These are phyloP conservation scores for Ceratocystis colombiana DNA, from an alignment of 2,329 filamentous ascomycete genomes.

Conservation along the genomic window DNA sequence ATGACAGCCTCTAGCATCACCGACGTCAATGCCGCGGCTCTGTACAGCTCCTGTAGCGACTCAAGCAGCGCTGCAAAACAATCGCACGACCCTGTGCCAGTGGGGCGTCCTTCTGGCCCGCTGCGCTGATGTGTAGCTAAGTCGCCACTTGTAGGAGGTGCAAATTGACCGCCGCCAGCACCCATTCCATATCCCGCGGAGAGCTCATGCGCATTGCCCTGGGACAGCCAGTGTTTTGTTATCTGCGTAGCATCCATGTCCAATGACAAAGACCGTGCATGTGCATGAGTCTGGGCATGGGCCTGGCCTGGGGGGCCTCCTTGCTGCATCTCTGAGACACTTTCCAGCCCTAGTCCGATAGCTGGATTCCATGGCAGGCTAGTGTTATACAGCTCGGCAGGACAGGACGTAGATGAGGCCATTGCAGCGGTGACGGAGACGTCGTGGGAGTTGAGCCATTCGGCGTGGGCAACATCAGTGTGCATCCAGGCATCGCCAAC, in stretches of 20 bases:
- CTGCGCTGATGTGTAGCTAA: neutral
- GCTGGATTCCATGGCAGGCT: slow-evolving; percentile 37
- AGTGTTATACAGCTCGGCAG: slow-evolving; percentile 33
- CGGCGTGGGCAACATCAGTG: slow-evolving; percentile 29
- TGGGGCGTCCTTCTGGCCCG: neutral
- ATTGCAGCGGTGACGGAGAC: neutral
- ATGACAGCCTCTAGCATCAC: slow-evolving; percentile 40
- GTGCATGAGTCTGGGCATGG: slow-evolving; percentile 32
- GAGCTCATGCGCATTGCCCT: slow-evolving; percentile 25
- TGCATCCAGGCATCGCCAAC: slow-evolving; percentile 16
- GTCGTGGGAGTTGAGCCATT: slow-evolving; percentile 9
- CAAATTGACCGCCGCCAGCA: neutral
- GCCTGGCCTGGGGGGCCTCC: neutral
- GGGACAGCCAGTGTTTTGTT: slow-evolving; percentile 30
- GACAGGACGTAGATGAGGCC: neutral
- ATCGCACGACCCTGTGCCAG: neutral
- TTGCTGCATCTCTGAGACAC: neutral
- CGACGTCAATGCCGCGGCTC: slow-evolving; percentile 34
- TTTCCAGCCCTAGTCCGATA: neutral
- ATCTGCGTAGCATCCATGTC: slow-evolving; percentile 18
- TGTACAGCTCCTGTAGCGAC: slow-evolving; percentile 40
- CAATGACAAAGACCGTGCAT: slow-evolving; percentile 32
- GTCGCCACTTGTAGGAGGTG: neutral
- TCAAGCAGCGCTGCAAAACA: slow-evolving; percentile 31
- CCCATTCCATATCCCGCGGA: neutral